Evolutionary conservation across 2,329 filamentous ascomycete species (phyloP).

Genomic region (Verticillium albo-atrum): DNA sequence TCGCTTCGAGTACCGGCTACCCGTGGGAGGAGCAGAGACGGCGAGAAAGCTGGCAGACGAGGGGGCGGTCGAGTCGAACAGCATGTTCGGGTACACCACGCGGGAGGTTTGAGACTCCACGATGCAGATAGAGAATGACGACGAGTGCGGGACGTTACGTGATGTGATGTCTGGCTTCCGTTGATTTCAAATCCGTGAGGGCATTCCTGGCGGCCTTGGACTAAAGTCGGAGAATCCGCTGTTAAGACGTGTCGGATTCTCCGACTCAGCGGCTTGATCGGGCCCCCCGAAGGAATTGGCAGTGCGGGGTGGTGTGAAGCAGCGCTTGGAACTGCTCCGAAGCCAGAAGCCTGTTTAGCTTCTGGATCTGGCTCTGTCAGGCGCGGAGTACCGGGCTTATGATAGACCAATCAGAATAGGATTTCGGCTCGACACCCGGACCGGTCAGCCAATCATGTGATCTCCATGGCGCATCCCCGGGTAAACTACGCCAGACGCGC

Average conservation of each 20-base stretch:
- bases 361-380: no score
- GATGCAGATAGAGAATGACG: no score
- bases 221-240: background rate
- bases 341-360: no score
- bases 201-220: background rate
- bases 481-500: background rate
- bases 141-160: no score
- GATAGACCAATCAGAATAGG: background rate
- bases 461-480: background rate
- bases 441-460: background rate
- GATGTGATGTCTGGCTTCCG: no score
- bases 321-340: background rate
- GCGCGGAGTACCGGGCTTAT: background rate
- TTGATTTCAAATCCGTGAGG: background rate
- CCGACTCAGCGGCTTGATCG: background rate
- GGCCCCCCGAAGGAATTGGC: background rate
- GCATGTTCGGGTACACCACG: constrained; percentile 18
- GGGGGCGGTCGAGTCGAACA: constrained; percentile 24
- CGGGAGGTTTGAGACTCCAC: background rate
- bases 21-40: constrained; percentile 24
- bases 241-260: background rate
- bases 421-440: background rate
- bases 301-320: background rate
- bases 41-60: constrained; percentile 25
- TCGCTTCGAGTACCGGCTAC: constrained; percentile 23